Percentiles rank a stretch among this genome's conserved stretches.
phyloP scores from a whole-genome alignment of 2,329 filamentous ascomycete genomes.

The Diaporthe humulicola region DNA sequence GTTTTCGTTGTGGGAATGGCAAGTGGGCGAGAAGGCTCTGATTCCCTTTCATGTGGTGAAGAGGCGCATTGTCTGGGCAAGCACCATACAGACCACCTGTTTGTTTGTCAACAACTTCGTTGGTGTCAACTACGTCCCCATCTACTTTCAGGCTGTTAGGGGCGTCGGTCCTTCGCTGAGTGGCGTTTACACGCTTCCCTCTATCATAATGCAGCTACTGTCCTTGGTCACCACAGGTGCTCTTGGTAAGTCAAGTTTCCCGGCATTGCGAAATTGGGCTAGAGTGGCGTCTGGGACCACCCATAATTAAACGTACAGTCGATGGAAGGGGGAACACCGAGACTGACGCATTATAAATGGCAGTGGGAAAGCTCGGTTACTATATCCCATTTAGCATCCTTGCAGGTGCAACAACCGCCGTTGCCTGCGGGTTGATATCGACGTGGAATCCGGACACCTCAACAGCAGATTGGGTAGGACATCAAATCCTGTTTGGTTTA shows the following conservation, averaged over 20 bases:
- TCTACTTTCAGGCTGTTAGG: slow-evolving; percentile 29
- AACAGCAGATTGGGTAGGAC: slow-evolving; percentile 67
- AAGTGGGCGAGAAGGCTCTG: slow-evolving; percentile 38
- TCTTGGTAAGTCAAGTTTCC: background rate
- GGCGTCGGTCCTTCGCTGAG: slow-evolving; percentile 13
- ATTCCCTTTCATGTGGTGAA: slow-evolving; percentile 6
- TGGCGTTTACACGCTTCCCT: slow-evolving; percentile 9
- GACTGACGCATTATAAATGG: background rate
- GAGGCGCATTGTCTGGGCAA: background rate
- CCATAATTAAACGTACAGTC: background rate
- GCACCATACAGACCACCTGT: background rate
- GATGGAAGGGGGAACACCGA: too few species aligned
- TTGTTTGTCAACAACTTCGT: slow-evolving; percentile 14
- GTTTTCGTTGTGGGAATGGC: slow-evolving; percentile 56
- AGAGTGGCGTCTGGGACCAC: background rate
- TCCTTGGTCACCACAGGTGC: background rate
- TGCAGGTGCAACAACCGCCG: slow-evolving; percentile 53
- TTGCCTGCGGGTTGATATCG: slow-evolving; percentile 68
- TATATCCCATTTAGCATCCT: slow-evolving; percentile 58
- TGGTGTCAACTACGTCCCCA: slow-evolving; percentile 7
- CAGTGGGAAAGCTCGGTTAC: slow-evolving; percentile 51
- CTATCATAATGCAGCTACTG: slow-evolving; percentile 4
- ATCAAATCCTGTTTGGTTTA: slow-evolving; percentile 64
- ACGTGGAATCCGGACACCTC: slow-evolving; percentile 63
- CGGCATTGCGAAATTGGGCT: too few species aligned